Evolutionary conservation across 495 filamentous ascomycete species (phyloP).

Genomic region (Penicillium cosmopolitanum): DNA sequence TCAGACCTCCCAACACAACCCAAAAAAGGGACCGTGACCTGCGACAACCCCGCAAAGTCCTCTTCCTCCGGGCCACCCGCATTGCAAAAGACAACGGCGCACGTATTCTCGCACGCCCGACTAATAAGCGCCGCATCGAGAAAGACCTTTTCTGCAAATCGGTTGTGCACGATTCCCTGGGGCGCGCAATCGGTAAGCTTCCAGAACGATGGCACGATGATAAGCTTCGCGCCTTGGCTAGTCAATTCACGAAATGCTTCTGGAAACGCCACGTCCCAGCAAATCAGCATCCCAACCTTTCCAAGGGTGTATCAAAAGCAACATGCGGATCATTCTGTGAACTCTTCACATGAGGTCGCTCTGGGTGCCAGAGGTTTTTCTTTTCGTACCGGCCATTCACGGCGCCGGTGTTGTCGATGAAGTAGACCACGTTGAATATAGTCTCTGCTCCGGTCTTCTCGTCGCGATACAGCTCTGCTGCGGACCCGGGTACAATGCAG

Average conservation of each 20-base stretch:
- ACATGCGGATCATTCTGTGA: not conserved
- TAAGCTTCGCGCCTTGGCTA: conserved; percentile 46
- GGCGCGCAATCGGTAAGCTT: not conserved
- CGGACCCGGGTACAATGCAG: conserved; percentile 63
- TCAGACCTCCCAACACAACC: too few relatives aligned
- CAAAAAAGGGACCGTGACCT: too few relatives aligned
- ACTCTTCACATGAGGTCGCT: not conserved
- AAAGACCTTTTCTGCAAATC: too few relatives aligned
- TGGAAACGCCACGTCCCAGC: conserved; percentile 83
- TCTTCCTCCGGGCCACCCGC: too few relatives aligned
- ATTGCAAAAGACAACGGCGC: too few relatives aligned
- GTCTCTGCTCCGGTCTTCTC: not conserved
- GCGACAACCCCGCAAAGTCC: too few relatives aligned
- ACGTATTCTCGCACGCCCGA: too few relatives aligned
- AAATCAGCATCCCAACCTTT: conserved; percentile 73
- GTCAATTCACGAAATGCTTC: conserved; percentile 77
- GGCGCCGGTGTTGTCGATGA: not conserved
- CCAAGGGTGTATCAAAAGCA: conserved; percentile 65
- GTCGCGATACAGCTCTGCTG: conserved; percentile 31
- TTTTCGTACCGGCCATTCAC: not conserved
- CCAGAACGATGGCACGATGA: not conserved
- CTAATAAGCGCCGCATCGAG: too few relatives aligned
- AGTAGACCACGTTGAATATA: not conserved
- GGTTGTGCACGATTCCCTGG: too few relatives aligned
- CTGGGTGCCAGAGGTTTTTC: not conserved